Evolutionary conservation across 202 grass and related monocot genomes (phyloP).

Genomic region (Saccharum hybrid): DNA sequence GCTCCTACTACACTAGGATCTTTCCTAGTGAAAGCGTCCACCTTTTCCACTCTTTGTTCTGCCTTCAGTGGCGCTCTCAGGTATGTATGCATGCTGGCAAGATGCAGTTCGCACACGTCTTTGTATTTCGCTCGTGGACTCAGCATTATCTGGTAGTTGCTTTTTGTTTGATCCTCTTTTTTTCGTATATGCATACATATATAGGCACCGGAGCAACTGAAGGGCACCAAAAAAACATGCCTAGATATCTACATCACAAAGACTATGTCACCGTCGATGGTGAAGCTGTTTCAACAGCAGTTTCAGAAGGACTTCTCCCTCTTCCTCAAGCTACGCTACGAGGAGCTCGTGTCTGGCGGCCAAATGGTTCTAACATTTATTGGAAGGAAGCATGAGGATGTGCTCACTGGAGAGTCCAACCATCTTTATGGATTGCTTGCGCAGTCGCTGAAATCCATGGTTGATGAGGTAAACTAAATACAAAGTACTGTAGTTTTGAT

Average conservation of each 20-base stretch:
- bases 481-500: neutral
- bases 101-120: neutral
- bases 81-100: constrained; percentile 35
- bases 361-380: constrained; percentile 46
- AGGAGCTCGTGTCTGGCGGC: constrained; percentile 47
- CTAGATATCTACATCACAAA: constrained; percentile 41
- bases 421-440: constrained; percentile 40
- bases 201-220: neutral
- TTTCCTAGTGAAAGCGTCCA: constrained; percentile 46
- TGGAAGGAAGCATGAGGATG: constrained; percentile 37
- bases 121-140: neutral
- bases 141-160: neutral
- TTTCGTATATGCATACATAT: too few relatives aligned
- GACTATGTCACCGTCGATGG: neutral
- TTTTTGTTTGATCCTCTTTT: neutral
- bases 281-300: constrained; percentile 51
- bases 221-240: neutral
- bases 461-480: constrained; percentile 30
- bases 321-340: constrained; percentile 46
- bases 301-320: constrained; percentile 42
- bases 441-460: constrained; percentile 32
- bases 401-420: constrained; percentile 14
- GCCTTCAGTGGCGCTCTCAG: constrained; percentile 48
- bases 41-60: constrained; percentile 48
- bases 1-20: constrained; percentile 51